Percentiles rank a stretch among this genome's conserved stretches.
Evolutionary conservation across 2,329 filamentous ascomycete genomes (phyloP).

Genomic region (Herpotrichia juniperi): DNA sequence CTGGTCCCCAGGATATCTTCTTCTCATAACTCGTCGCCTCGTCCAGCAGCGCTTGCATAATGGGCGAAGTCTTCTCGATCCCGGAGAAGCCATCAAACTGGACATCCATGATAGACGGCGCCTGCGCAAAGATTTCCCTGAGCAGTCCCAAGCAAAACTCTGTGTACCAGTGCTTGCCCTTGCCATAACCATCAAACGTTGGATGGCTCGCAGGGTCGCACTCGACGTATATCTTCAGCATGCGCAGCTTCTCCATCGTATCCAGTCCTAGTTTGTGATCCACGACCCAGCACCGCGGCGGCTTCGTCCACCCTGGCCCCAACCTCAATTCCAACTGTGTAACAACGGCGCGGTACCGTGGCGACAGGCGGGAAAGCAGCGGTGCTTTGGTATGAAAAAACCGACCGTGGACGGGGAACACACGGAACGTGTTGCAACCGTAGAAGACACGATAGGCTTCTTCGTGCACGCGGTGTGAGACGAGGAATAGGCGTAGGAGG

Average conservation of each 20-base stretch:
- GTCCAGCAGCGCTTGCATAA: conserved; percentile 67
- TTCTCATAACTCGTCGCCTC: conserved; percentile 57
- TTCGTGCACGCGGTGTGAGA: conserved; percentile 57
- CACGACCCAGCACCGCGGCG: conserved; percentile 73
- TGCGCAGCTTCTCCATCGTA: conserved; percentile 65
- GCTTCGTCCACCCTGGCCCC: conserved; percentile 74
- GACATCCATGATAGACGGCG: conserved; percentile 63
- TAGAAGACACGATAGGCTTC: conserved; percentile 61
- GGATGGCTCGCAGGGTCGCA: conserved; percentile 70
- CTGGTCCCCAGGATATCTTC: conserved; percentile 69
- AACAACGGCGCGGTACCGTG: conserved; percentile 64
- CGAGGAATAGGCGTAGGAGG: conserved; percentile 70
- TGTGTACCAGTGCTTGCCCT: conserved; percentile 72
- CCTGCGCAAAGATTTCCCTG: conserved; percentile 59
- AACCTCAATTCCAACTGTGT: conserved; percentile 72
- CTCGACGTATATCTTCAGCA: conserved; percentile 72
- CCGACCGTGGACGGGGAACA: conserved; percentile 60
- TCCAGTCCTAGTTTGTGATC: conserved; percentile 67
- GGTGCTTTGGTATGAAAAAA: conserved; percentile 77
- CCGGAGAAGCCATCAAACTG: conserved; percentile 73
- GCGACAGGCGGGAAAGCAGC: conserved; percentile 69
- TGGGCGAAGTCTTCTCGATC: conserved; percentile 68
- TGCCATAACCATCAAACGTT: conserved; percentile 71
- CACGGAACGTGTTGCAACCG: conserved; percentile 57
- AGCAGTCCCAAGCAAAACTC: conserved; percentile 67